These are phyloP conservation scores for Brassica incana DNA, from an alignment of 345 rosid genomes.

Conservation along the genomic window DNA sequence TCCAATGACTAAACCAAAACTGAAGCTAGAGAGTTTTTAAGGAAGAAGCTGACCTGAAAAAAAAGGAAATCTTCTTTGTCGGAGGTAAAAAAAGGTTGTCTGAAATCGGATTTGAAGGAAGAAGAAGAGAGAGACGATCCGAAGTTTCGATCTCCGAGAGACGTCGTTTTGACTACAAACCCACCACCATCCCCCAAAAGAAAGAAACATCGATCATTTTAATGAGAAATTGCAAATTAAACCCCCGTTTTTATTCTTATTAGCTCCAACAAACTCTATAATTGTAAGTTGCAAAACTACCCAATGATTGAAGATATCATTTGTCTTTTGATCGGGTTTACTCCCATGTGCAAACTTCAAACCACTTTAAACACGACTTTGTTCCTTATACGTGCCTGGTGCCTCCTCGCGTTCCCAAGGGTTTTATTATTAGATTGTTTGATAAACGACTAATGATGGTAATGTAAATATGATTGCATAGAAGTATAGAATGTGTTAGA, in stretches of 20 bases:
- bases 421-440: neutral
- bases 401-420: too few relatives aligned
- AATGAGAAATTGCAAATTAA: neutral
- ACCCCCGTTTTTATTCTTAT: neutral
- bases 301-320: neutral
- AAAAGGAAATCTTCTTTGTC: neutral
- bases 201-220: neutral
- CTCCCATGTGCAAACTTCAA: neutral
- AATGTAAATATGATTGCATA: neutral
- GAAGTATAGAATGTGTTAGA: too few relatives aligned
- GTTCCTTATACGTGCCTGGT: too few relatives aligned
- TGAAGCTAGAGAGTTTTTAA: neutral
- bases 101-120: neutral
- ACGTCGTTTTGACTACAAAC: neutral
- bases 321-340: neutral
- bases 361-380: too few relatives aligned
- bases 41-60: neutral
- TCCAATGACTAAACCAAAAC: slow-evolving; percentile 20
- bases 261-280: neutral
- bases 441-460: neutral
- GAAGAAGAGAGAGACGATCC: neutral
- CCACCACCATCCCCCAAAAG: neutral
- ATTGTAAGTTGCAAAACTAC: neutral
- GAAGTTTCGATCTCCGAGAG: neutral
- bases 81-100: neutral